Base-by-base conservation (phyloP, 495 filamentous ascomycete genomes). In the Chaetomium fimeti region DNA sequence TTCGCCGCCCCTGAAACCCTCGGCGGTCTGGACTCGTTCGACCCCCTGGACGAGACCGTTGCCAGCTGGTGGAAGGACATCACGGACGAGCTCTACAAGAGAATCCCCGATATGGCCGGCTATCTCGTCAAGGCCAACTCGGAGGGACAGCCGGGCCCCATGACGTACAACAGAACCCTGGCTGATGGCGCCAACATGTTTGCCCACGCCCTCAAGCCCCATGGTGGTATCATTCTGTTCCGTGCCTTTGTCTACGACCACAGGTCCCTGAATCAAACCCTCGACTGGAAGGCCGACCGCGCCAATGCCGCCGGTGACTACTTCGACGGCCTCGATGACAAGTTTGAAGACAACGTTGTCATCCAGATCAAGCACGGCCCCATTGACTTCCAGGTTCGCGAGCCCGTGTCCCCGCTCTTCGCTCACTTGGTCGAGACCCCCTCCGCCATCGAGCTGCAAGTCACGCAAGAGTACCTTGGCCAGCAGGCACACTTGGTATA, bases 361-460 rank as follows among this genome's bases (percentile, higher is more conserved):
- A 77, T 90, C 7, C 88, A 91, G 66, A 87, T 90, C 71, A 91
- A 91, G 74, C 88, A 84, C 63, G 88, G 88, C 0, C 87, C 88
- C 0, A 90, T 90, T 67, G 88, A 91, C 71, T 91, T 91, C 76
- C 88, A 91, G 69, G 85, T 89, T 27, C 85, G 88, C 43, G 88
- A 91, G 74, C 85, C 88, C 1, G 67, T 78, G 0, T 89, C 86
- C n/a, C 87, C 88, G 0, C 74, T 91, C 13, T 89, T 91, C 64
- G 82, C 86, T n/a, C 81, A 88, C 67, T 66, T 90, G 11, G 70
- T 68, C 49, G 74, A 86, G 28, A 90, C 88, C 1, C 80, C 74
- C 57, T 76, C 77, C 3, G 84, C 85, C 2, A 85, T 91, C 63
- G 88, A 91, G 70, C 75, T 90, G 11, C 79, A 89, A 68, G 80